Percentiles rank a stretch among this genome's conserved stretches.
Evolutionary conservation across 129 eudicot genomes (phyloP).

Genomic region (Daucus carota): DH1_v3.0 NC_030389.2:35080501-35081000

Average conservation of each 20-base stretch:
- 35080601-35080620: constrained; percentile 29
- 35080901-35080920: background rate
- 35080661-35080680: background rate
- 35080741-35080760: too few species aligned
- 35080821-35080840: background rate
- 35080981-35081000: background rate
- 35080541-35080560: constrained; percentile 28
- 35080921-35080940: background rate
- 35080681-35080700: too few species aligned
- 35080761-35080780: too few species aligned
- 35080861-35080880: background rate
- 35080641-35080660: constrained; percentile 18
- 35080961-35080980: too few species aligned
- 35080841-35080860: background rate
- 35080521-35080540: constrained; percentile 21
- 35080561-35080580: constrained; percentile 35
- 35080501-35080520: constrained; percentile 14
- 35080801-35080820: background rate
- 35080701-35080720: too few species aligned
- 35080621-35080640: constrained; percentile 13
- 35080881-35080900: background rate
- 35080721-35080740: too few species aligned
- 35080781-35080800: too few species aligned
- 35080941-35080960: background rate
- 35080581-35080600: constrained; percentile 11